Evolutionary conservation across 73 alveolate species (phyloP), one percentile per base, ranked within the genome.

Genomic region (Paramecium sonneborni): DNA sequence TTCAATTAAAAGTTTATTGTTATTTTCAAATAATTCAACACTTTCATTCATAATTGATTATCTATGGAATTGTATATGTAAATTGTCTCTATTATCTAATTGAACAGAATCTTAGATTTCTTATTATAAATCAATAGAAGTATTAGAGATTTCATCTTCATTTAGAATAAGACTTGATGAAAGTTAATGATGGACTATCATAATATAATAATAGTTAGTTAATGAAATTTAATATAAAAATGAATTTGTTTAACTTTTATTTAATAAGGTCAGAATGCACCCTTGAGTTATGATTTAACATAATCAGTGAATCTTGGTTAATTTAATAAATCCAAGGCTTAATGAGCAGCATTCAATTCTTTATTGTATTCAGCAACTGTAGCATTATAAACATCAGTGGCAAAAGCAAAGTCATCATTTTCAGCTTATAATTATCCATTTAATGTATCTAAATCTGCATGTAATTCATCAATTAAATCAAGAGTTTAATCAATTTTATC

Each of bases 241-340:
- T 72, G 26, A 72, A 72, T 72, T 32, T 35, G 55, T 72, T 72
- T 72, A 72, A 35, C 57, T 72, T 72, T 72, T 72, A 72, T 72
- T 62, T 62, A 62, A 62, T 62, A 62, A 72, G 86, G 57, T 72
- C 86, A 72, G 86, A 72, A 72, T 72, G 58, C 86, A 35, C 86
- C 86, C 58, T 35, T 72, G 52, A 62, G 44, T 62, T 38, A 35
- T 79, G 90, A 79, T 79, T 79, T 79, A 34, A 79, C 90, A 46
- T 79, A 79, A 30, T 79, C 90, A 23, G 44, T 30, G 90, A 79
- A 79, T 79, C 90, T 79, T 79, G 90, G 90, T 79, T 79, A 39
- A 20, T 79, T 79, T 46, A 79, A 79, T 79, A 79, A 79, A 24
- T 79, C 90, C 55, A 43, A 79, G 43, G 90, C 90, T 38, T 38